phyloP scores from a whole-genome alignment of 257 asterid species.

The Plectranthus barbatus region DNA sequence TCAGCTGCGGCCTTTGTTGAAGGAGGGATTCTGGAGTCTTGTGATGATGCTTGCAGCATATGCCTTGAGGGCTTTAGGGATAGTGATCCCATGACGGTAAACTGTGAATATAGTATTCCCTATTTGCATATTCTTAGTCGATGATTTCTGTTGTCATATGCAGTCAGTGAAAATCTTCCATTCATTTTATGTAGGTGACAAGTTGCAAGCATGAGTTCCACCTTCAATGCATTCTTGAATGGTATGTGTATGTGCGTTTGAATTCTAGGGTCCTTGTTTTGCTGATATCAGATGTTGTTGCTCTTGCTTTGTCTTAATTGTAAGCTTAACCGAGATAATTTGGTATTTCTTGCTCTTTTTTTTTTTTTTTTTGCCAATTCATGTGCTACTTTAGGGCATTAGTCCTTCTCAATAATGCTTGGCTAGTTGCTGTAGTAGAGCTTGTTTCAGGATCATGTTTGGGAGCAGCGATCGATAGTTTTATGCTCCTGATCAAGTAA shows the following conservation, averaged over 20 bases:
- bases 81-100: conserved; percentile 78
- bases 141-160: not conserved
- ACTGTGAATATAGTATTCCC: not conserved
- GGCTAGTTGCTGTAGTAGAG: not conserved
- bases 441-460: not conserved
- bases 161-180: not conserved
- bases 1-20: conserved; percentile 96
- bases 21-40: conserved; percentile 92
- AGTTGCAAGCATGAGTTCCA: conserved; percentile 87
- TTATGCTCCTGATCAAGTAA: not conserved
- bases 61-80: conserved; percentile 84
- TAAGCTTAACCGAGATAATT: not conserved
- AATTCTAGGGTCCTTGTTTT: not conserved
- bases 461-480: not conserved
- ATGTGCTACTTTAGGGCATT: not conserved
- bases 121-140: not conserved
- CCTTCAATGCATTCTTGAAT: conserved; percentile 90
- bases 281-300: not conserved
- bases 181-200: conserved; percentile 46
- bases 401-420: not conserved
- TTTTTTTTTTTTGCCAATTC: not conserved
- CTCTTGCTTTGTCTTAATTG: not conserved
- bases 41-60: conserved; percentile 95
- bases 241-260: conserved; percentile 35
- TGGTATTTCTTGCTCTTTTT: not conserved